phyloP scores from a whole-genome alignment of 2,329 filamentous ascomycete species.

The Aspergillus quadrilineatus region DNA sequence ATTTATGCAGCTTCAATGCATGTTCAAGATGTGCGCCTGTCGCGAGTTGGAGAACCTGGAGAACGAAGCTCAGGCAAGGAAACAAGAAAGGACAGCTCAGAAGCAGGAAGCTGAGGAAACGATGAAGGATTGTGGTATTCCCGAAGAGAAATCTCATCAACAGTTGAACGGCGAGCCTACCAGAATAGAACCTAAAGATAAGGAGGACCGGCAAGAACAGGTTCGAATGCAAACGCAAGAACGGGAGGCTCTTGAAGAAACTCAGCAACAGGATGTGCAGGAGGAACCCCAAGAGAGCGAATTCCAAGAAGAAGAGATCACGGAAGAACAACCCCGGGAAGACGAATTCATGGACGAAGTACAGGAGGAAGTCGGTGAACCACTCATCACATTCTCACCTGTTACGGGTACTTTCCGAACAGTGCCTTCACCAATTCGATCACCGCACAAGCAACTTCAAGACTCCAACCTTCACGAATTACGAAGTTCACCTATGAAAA shows the following conservation, averaged over 20 bases:
- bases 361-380: conserved; percentile 30
- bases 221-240: not conserved
- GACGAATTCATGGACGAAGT: not conserved
- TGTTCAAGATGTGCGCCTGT: conserved; percentile 50
- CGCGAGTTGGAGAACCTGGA: conserved; percentile 46
- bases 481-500: conserved; percentile 9
- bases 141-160: not conserved
- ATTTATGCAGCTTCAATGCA: conserved; percentile 51
- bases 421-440: conserved; percentile 38
- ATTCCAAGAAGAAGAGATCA: not conserved
- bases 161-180: not conserved
- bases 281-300: conserved; percentile 14
- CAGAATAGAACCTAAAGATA: not conserved
- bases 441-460: conserved; percentile 25
- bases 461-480: conserved; percentile 19
- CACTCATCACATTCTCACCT: conserved; percentile 44
- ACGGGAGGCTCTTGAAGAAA: conserved; percentile 3
- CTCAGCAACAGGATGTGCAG: not conserved
- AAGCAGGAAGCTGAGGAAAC: conserved; percentile 22
- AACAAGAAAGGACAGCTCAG: conserved; percentile 18
- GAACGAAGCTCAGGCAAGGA: conserved; percentile 42
- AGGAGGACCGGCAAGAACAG: not conserved
- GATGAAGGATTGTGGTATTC: not conserved
- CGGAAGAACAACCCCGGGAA: not conserved
- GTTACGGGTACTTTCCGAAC: conserved; percentile 46